Conservation (phyloP, 2,329 filamentous ascomycete genomes). For the Fusarium zealandicum region DNA sequence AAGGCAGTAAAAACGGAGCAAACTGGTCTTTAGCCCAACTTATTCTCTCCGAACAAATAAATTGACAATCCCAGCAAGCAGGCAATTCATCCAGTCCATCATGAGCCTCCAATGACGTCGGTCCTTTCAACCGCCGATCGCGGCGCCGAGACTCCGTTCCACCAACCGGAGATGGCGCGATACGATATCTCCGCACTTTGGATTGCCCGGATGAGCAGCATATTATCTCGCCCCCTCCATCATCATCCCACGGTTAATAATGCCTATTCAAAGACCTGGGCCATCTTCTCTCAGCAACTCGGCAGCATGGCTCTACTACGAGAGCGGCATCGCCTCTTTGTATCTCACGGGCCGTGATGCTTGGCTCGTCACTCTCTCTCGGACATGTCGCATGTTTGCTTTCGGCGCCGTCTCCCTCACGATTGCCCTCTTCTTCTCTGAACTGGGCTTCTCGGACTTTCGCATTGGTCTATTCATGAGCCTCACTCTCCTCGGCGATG, state of each 20-base stretch:
- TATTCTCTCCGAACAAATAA: too few relatives aligned
- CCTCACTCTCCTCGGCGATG: constrained; percentile 67
- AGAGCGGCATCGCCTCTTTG: constrained; percentile 58
- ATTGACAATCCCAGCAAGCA: too few relatives aligned
- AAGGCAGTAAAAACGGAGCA: too few relatives aligned
- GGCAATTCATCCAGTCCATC: too few relatives aligned
- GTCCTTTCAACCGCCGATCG: constrained; percentile 10
- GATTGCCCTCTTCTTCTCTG: constrained; percentile 67
- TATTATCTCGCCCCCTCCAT: not conserved
- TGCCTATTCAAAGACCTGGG: constrained; percentile 4
- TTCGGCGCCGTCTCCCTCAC: constrained; percentile 68
- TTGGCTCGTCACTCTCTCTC: constrained; percentile 42
- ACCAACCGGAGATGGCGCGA: constrained; percentile 16
- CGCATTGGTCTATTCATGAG: constrained; percentile 71
- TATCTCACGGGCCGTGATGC: constrained; percentile 51
- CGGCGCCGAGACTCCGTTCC: constrained; percentile 29
- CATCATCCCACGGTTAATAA: not conserved
- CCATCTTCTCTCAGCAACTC: constrained; percentile 22
- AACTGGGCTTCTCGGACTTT: constrained; percentile 62
- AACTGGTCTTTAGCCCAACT: too few relatives aligned
- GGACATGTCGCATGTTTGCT: constrained; percentile 66
- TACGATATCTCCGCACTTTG: constrained; percentile 1
- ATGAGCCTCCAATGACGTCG: too few relatives aligned
- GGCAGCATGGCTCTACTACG: constrained; percentile 47
- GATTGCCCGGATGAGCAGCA: not conserved